Evolutionary conservation across 2,329 filamentous ascomycete genomes (phyloP).

Genomic region (Aaosphaeria pasadenensis): DNA sequence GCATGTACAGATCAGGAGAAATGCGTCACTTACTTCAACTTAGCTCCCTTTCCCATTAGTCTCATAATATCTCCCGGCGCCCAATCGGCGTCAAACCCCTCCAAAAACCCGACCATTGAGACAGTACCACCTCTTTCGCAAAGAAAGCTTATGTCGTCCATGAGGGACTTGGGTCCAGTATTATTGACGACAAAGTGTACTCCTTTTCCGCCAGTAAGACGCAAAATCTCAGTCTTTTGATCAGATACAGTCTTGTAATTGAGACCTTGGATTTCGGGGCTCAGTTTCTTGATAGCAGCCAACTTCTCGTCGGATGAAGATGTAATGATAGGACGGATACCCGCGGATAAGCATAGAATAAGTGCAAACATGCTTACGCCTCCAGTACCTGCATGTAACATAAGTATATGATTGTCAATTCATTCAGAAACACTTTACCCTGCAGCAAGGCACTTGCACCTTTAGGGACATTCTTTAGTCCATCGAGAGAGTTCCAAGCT

Average conservation of each 20-base stretch:
- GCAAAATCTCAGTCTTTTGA: conserved; percentile 49
- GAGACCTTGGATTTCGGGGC: conserved; percentile 34
- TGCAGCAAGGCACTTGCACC: neutral
- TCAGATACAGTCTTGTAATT: conserved; percentile 56
- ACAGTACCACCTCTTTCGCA: conserved; percentile 1
- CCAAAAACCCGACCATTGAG: conserved; percentile 3
- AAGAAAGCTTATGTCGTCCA: neutral
- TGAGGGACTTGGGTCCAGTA: conserved; percentile 1
- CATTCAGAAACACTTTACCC: neutral
- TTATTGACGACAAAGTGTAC: conserved; percentile 44
- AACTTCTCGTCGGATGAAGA: conserved; percentile 53
- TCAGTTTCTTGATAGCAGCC: conserved; percentile 41
- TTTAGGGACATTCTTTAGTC: neutral
- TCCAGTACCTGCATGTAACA: conserved; percentile 21
- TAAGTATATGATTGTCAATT: neutral
- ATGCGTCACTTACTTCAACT: neutral
- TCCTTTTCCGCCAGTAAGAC: conserved; percentile 34
- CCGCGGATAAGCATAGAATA: conserved; percentile 2
- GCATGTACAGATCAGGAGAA: neutral
- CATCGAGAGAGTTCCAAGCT: conserved; percentile 5
- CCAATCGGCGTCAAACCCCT: neutral
- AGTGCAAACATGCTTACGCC: conserved; percentile 33
- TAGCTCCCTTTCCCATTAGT: neutral
- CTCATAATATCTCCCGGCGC: neutral
- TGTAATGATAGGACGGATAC: conserved; percentile 48